phyloP scores from a whole-genome alignment of 371 early-diverging fungal species.

The Rhizopus microsporus region DNA sequence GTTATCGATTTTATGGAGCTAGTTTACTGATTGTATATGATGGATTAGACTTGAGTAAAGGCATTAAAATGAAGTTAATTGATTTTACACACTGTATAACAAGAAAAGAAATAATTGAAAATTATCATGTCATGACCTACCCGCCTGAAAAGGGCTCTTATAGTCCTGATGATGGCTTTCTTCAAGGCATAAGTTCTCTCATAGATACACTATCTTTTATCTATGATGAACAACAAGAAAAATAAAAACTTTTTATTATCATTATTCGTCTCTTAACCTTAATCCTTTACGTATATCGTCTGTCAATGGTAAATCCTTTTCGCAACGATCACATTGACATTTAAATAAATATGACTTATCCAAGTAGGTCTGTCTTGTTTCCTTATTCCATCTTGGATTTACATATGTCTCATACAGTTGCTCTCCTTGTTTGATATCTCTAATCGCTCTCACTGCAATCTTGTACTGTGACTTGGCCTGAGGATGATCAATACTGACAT shows the following conservation, averaged over 20 bases:
- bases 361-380: slow-evolving; percentile 58
- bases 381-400: slow-evolving; percentile 66
- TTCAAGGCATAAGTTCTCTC: slow-evolving; percentile 65
- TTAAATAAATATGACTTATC: slow-evolving; percentile 61
- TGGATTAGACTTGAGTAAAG: slow-evolving; percentile 13
- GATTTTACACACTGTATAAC: slow-evolving; percentile 85
- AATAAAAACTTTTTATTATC: slow-evolving; percentile 9
- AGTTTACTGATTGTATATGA: slow-evolving; percentile 66
- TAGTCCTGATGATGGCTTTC: slow-evolving; percentile 67
- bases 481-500: slow-evolving; percentile 58
- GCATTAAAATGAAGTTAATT: slow-evolving; percentile 76
- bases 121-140: slow-evolving; percentile 39
- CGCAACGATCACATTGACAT: slow-evolving; percentile 64
- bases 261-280: slow-evolving; percentile 43
- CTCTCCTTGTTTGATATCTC: slow-evolving; percentile 60
- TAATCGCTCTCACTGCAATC: slow-evolving; percentile 54
- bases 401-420: slow-evolving; percentile 65
- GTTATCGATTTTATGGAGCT: slow-evolving; percentile 88
- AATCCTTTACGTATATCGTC: slow-evolving; percentile 49
- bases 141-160: slow-evolving; percentile 59
- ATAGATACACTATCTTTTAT: slow-evolving; percentile 58
- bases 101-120: slow-evolving; percentile 21
- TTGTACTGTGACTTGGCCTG: slow-evolving; percentile 52
- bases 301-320: slow-evolving; percentile 48
- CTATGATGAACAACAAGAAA: slow-evolving; percentile 26